Percentiles rank a stretch among this genome's conserved stretches.
phyloP scores from a whole-genome alignment of 1,284 basidiomycete genomes.

The Malassezia japonica region DNA sequence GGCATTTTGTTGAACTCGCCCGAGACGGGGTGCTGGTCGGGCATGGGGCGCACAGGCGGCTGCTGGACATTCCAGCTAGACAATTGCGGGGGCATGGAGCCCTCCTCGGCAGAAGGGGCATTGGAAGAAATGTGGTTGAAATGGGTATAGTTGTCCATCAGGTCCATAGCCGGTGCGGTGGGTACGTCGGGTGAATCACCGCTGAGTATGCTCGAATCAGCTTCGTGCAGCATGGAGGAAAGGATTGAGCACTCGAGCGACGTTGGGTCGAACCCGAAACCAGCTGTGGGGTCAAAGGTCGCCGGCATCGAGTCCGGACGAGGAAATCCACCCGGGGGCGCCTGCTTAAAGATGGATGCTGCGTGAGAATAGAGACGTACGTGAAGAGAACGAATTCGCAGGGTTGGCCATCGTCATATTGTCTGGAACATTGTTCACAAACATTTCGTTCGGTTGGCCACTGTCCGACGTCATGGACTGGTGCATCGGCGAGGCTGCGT shows the following conservation, averaged over 20 bases:
- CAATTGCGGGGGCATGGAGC: neutral
- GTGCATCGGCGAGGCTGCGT: neutral
- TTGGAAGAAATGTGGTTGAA: neutral
- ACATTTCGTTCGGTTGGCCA: neutral
- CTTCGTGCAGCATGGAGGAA: constrained; percentile 63
- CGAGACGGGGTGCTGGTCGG: neutral
- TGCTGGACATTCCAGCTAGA: constrained; percentile 1
- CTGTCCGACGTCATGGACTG: neutral
- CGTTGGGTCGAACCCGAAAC: constrained; percentile 55
- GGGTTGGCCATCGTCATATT: neutral
- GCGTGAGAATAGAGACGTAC: constrained; percentile 1
- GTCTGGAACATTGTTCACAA: neutral
- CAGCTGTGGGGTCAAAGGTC: neutral
- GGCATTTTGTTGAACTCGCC: neutral
- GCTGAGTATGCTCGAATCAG: constrained; percentile 29
- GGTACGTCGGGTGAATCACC: constrained; percentile 30
- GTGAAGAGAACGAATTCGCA: neutral
- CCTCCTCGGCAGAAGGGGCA: neutral
- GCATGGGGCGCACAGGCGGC: neutral
- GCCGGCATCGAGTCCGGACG: neutral
- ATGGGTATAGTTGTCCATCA: constrained; percentile 25
- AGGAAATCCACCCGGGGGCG: neutral
- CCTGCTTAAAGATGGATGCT: neutral
- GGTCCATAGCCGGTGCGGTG: constrained; percentile 25
- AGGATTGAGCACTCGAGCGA: constrained; percentile 86